Percentiles rank a stretch among this genome's conserved stretches.
phyloP scores from a whole-genome alignment of 352 stramenopile species.

The Achlya hypogyna region DNA sequence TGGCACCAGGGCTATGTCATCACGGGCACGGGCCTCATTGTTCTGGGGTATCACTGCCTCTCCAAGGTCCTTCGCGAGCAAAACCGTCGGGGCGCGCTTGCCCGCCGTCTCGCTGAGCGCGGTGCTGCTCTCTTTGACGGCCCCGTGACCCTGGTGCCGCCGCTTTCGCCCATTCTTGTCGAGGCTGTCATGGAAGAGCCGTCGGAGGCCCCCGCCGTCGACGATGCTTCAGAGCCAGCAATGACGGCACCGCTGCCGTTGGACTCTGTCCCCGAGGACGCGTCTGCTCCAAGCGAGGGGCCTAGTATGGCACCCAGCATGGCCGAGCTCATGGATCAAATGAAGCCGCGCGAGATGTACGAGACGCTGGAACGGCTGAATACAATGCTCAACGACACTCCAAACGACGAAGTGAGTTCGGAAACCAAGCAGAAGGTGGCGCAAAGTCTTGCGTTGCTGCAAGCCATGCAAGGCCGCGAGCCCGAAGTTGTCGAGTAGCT shows the following conservation, averaged over 20 bases:
- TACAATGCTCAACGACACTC: neutral
- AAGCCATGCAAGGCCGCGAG: neutral
- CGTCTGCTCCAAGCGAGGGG: no score
- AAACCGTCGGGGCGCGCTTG: neutral
- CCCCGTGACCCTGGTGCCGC: neutral
- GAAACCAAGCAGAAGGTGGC: neutral
- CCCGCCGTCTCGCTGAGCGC: neutral
- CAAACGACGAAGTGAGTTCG: neutral
- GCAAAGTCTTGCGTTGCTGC: neutral
- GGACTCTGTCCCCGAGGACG: no score
- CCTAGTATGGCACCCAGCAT: neutral
- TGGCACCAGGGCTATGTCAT: conserved; percentile 3
- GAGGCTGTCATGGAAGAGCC: neutral
- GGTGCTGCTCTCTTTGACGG: neutral
- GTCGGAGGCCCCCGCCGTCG: neutral
- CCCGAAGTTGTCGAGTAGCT: neutral
- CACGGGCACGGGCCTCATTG: conserved; percentile 1
- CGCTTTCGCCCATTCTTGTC: neutral
- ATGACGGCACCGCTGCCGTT: no score
- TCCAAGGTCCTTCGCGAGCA: neutral
- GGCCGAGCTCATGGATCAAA: conserved; percentile 2
- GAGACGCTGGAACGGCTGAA: neutral
- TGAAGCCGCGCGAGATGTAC: neutral
- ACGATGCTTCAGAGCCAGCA: neutral
- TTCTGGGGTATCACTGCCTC: neutral